These are phyloP conservation scores for Globisporangium cederbergense DNA, from an alignment of 352 stramenopile species.

Conservation along the genomic window DNA sequence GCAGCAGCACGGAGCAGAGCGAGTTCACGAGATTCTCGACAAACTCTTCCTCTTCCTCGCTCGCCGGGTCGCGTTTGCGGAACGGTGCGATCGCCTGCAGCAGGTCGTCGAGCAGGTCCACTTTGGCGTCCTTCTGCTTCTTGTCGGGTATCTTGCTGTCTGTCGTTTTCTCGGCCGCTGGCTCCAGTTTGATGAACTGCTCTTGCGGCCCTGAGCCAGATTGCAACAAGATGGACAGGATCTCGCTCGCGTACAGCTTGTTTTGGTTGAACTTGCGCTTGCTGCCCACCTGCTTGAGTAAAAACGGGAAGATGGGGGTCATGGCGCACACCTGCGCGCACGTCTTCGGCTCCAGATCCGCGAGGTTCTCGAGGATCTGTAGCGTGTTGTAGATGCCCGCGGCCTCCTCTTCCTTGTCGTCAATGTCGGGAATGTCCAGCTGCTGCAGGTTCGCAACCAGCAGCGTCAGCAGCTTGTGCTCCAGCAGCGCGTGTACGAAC, in stretches of 20 bases:
- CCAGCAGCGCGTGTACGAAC: constrained; percentile 55
- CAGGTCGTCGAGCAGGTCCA: constrained; percentile 89
- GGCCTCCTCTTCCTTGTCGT: constrained; percentile 56
- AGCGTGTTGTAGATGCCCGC: constrained; percentile 75
- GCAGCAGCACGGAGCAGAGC: constrained; percentile 76
- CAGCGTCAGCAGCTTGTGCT: constrained; percentile 53
- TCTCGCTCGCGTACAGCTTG: constrained; percentile 83
- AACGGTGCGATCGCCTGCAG: constrained; percentile 88
- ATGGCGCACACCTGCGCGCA: constrained; percentile 39
- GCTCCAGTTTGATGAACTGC: constrained; percentile 30
- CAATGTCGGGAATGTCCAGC: constrained; percentile 25
- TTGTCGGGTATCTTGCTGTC: constrained; percentile 10
- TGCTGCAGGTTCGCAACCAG: constrained; percentile 47
- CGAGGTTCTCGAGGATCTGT: constrained; percentile 79
- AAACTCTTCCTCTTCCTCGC: constrained; percentile 88
- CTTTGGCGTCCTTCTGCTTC: constrained; percentile 7
- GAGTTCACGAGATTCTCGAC: constrained; percentile 92
- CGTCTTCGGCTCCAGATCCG: constrained; percentile 49
- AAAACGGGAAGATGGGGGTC: constrained; percentile 54
- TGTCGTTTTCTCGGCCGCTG: neutral
- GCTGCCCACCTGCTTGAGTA: constrained; percentile 46
- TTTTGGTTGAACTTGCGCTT: constrained; percentile 52
- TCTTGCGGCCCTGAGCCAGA: constrained; percentile 39
- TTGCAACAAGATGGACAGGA: constrained; percentile 84
- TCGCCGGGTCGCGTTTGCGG: constrained; percentile 78